Conservation (phyloP, 495 filamentous ascomycete species). For the Aspergillus biplanus region DNA sequence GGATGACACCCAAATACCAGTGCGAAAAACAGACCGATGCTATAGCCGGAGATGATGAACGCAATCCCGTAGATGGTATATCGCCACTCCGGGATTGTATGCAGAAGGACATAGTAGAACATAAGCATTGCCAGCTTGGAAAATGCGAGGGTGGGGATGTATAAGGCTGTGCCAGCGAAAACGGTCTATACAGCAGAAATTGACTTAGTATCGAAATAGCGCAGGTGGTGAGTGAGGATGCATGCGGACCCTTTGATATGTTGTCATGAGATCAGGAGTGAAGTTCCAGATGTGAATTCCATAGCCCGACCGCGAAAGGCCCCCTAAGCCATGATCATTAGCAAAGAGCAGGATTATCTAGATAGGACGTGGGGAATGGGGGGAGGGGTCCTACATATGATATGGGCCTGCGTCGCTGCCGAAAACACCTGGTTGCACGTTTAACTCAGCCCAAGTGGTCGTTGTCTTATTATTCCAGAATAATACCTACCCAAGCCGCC, state of each 20-base stretch:
- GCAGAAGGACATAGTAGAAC: neutral
- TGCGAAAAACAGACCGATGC: neutral
- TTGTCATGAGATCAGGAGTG: neutral
- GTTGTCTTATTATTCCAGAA: no score
- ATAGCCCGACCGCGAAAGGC: neutral
- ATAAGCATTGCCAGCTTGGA: neutral
- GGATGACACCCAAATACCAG: neutral
- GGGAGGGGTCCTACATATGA: neutral
- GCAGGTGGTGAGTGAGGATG: neutral
- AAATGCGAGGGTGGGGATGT: neutral
- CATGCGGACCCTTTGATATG: neutral
- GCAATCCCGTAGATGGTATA: neutral
- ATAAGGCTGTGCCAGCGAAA: neutral
- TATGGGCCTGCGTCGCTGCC: conserved; percentile 2
- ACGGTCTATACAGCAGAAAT: neutral
- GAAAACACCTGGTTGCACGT: neutral
- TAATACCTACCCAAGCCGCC: neutral
- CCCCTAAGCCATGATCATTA: neutral
- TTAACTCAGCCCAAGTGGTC: neutral
- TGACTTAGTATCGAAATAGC: neutral
- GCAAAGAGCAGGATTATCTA: neutral
- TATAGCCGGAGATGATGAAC: neutral
- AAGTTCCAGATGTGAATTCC: neutral
- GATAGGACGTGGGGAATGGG: neutral
- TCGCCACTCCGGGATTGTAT: neutral